Base-by-base conservation (phyloP, 192 early-diverging fungal species). In the Backusella tarrabulga region DNA sequence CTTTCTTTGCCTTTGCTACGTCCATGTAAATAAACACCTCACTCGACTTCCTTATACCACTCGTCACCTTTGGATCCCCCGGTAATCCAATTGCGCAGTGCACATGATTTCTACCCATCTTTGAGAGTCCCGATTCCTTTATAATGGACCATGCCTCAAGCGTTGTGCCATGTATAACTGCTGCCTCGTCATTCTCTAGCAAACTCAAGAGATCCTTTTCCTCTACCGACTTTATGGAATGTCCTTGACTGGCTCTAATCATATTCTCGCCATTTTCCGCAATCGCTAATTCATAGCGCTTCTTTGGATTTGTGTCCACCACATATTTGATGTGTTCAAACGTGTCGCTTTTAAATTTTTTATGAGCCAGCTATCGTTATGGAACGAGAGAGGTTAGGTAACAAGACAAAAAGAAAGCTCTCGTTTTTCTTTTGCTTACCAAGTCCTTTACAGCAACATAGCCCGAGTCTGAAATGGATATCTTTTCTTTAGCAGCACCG, bases 161-260 rank as follows among this genome's bases (percentile, higher is more conserved):
- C 80, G 79, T 85, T 14, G 94, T 96, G 26, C 93, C 94, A 76
- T 96, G 93, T 19, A 96, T 77, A n/a, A 87, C 89, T 6, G 77
- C 71, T 14, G 87, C 68, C 63, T 85, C 79, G 19, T 69, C 40
- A n/a, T 60, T 23, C 70, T 76, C 7, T 34, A n/a, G 6, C 75
- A 85, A 7, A 81, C 71, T 23, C 40, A 72, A 70, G 38, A 82
- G 54, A 56, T 84, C 80, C 67, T 80, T 79, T 68, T 76, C 67
- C 34, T 82, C 34, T 41, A 84, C 75, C 60, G 88, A 75, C 42
- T 84, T 60, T 14, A 94, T 67, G 41, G 85, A 89, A 78, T 98
- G 97, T 6, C 97, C 97, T 81, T 98, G 97, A 60, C 93, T 94
- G 1, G 95, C 96, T 36, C 93, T 84, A 60, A 98, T 95, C 68